phyloP scores from a whole-genome alignment of 2,329 filamentous ascomycete species.

The Lecanosticta acicola region DNA sequence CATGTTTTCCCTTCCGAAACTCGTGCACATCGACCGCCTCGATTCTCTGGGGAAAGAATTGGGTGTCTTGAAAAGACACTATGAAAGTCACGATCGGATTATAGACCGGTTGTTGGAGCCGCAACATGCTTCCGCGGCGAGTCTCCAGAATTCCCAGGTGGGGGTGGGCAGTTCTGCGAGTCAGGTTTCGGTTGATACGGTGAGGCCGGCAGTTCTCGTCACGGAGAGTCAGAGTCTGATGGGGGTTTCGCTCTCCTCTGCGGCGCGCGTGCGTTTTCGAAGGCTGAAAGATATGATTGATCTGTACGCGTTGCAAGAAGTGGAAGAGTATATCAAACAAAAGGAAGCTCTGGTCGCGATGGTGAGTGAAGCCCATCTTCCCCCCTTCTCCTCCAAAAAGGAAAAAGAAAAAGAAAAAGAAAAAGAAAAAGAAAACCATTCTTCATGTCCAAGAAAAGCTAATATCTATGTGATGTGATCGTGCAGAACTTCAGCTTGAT shows the following conservation, averaged over 20 bases:
- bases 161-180: conserved; percentile 22
- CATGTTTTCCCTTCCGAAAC: conserved; percentile 49
- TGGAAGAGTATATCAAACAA: conserved; percentile 60
- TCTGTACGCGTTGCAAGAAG: conserved; percentile 57
- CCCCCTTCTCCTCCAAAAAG: no score
- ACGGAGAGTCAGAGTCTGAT: conserved; percentile 35
- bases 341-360: conserved; percentile 65
- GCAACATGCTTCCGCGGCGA: conserved; percentile 39
- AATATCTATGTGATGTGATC: conserved; percentile 4
- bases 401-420: no score
- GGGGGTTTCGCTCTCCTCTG: conserved; percentile 42
- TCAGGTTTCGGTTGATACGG: conserved; percentile 19
- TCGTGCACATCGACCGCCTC: conserved; percentile 47
- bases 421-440: no score
- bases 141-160: conserved; percentile 41
- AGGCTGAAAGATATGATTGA: conserved; percentile 55
- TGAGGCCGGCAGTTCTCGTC: conserved; percentile 23
- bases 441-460: no score
- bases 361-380: no score
- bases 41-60: conserved; percentile 58
- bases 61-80: conserved; percentile 55
- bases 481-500: conserved; percentile 70
- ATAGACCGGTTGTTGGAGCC: conserved; percentile 53
- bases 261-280: conserved; percentile 54
- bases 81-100: conserved; percentile 55